phyloP scores from a whole-genome alignment of 2,329 filamentous ascomycete species.

The Botrytis elliptica region DNA sequence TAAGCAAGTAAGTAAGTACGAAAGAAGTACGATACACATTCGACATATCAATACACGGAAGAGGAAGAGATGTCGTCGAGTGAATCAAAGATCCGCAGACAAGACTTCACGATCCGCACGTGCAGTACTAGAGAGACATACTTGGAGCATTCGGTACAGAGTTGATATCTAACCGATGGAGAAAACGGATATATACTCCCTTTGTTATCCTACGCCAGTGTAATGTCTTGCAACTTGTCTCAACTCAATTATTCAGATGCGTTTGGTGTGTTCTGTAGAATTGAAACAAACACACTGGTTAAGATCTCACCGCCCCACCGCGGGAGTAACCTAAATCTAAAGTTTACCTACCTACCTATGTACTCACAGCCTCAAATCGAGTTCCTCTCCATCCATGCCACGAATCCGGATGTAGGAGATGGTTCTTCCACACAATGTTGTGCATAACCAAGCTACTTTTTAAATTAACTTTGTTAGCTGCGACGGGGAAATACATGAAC shows the following conservation, averaged over 20 bases:
- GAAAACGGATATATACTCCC: not conserved
- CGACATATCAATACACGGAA: not conserved
- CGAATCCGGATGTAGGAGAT: not conserved
- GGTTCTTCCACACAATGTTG: not conserved
- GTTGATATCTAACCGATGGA: not conserved
- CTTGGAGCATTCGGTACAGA: not conserved
- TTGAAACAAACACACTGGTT: not conserved
- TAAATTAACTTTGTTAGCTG: not conserved
- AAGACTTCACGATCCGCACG: not conserved
- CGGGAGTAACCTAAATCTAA: slow-evolving; percentile 6
- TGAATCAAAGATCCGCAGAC: not conserved
- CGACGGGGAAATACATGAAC: not conserved
- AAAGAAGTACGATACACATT: not conserved
- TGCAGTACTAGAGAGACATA: not conserved
- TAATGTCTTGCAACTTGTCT: not conserved
- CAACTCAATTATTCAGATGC: not conserved
- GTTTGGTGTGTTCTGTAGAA: too few species aligned
- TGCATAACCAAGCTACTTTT: not conserved
- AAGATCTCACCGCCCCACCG: not conserved
- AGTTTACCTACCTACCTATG: not conserved
- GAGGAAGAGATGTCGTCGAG: not conserved
- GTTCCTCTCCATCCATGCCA: not conserved
- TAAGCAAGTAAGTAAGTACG: not conserved
- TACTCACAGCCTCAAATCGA: not conserved
- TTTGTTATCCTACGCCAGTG: not conserved